A percentile compares a stretch with the other conserved stretches of the same genome.
phyloP scores from a whole-genome alignment of 2,329 filamentous ascomycete genomes.

The Aspergillus neotritici region DNA sequence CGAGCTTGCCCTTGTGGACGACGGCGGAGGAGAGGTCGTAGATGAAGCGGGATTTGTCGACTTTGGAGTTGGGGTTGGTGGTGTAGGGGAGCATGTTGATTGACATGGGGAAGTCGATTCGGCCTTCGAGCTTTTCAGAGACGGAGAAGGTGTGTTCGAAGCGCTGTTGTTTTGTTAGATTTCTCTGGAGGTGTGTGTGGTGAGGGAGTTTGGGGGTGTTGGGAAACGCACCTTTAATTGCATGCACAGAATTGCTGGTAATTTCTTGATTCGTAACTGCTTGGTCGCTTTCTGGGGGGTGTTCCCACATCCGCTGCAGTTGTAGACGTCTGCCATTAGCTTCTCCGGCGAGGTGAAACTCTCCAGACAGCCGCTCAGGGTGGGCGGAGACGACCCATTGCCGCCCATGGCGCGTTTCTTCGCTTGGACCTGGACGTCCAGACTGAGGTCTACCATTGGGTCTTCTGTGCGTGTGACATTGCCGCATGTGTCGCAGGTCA shows the following conservation, averaged over 20 bases:
- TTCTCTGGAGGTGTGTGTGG: neutral
- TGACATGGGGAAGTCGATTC: slow-evolving; percentile 76
- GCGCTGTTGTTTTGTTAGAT: slow-evolving; percentile 38
- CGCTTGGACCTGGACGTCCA: slow-evolving; percentile 74
- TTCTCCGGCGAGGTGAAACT: slow-evolving; percentile 84
- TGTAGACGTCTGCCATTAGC: slow-evolving; percentile 68
- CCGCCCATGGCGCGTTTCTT: slow-evolving; percentile 43
- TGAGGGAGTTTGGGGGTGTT: neutral
- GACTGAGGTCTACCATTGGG: slow-evolving; percentile 82
- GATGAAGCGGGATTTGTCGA: slow-evolving; percentile 53
- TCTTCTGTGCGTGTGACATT: slow-evolving; percentile 78
- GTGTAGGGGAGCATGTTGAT: slow-evolving; percentile 91
- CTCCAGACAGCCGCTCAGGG: slow-evolving; percentile 70
- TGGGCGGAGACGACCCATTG: slow-evolving; percentile 44
- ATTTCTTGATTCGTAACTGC: slow-evolving; percentile 72
- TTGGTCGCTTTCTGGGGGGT: slow-evolving; percentile 72
- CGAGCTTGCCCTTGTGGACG: slow-evolving; percentile 87
- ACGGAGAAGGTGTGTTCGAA: slow-evolving; percentile 72
- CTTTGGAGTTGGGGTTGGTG: slow-evolving; percentile 49
- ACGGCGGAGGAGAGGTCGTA: slow-evolving; percentile 88
- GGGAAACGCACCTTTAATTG: slow-evolving; percentile 69
- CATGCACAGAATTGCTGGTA: slow-evolving; percentile 85
- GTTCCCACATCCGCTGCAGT: slow-evolving; percentile 71
- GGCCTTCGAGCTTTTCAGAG: slow-evolving; percentile 81
- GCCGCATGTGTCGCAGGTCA: slow-evolving; percentile 82